These are phyloP conservation scores for Suillus subalutaceus DNA, from an alignment of 768 basidiomycete genomes.

Conservation along the genomic window DNA sequence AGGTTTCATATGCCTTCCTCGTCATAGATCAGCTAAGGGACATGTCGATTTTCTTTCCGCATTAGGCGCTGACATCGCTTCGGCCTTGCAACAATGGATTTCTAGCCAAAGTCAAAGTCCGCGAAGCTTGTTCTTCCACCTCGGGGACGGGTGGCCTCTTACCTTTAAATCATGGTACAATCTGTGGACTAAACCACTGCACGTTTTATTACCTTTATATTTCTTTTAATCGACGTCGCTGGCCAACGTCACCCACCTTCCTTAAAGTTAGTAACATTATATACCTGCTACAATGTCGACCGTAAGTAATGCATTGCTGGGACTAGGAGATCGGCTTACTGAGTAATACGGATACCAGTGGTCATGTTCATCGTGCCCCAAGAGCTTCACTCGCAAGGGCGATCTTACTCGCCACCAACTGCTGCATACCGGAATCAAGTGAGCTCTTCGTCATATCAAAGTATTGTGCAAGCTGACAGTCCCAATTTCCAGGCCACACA, in stretches of 20 bases:
- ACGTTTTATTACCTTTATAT: slow-evolving; percentile 16
- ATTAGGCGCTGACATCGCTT: slow-evolving; percentile 5
- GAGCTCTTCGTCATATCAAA: slow-evolving; percentile 11
- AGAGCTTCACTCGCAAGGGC: slow-evolving; percentile 55
- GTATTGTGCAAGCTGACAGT: slow-evolving; percentile 6
- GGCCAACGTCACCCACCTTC: slow-evolving; percentile 44
- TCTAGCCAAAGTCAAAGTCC: slow-evolving; percentile 13
- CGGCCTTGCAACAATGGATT: slow-evolving; percentile 27
- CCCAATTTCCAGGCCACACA: slow-evolving; percentile 45
- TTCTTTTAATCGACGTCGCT: slow-evolving; percentile 41
- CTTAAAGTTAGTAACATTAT: slow-evolving; percentile 11
- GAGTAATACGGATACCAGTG: slow-evolving; percentile 28
- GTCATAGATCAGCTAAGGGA: slow-evolving; percentile 4
- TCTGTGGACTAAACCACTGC: slow-evolving; percentile 9
- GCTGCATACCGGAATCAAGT: slow-evolving; percentile 57
- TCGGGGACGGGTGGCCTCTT: slow-evolving; percentile 13
- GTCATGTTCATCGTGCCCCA: slow-evolving; percentile 48
- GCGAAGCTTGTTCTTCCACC: slow-evolving; percentile 14
- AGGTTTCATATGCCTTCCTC: slow-evolving; percentile 7
- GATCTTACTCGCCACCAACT: slow-evolving; percentile 62
- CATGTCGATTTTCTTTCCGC: slow-evolving; percentile 7
- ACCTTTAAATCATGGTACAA: slow-evolving; percentile 24
- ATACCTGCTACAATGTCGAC: slow-evolving; percentile 1
- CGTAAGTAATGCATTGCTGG: slow-evolving; percentile 3
- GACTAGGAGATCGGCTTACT: not conserved